Conservation (phyloP, 2,329 filamentous ascomycete genomes). For the Colletotrichum tropicicola region DNA sequence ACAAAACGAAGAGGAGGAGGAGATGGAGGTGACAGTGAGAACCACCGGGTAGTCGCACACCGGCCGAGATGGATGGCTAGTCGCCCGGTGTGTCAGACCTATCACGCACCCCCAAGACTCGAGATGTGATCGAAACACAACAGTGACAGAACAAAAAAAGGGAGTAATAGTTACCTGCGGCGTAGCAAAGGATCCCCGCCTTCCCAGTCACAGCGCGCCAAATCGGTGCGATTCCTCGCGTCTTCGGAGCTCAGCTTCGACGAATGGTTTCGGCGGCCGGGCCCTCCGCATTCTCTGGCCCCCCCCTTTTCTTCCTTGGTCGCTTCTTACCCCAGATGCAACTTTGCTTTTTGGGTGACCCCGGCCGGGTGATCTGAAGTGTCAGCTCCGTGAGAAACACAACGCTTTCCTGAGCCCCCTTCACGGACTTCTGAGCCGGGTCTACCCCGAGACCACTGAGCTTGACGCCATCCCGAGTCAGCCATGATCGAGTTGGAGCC, state of each 20-base stretch:
- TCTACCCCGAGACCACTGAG: neutral
- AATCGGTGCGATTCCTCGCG: conserved; percentile 29
- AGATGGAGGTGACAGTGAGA: neutral
- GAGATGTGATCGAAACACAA: neutral
- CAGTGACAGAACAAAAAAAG: neutral
- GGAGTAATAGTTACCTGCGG: neutral
- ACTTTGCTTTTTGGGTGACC: neutral
- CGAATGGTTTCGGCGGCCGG: conserved; percentile 4
- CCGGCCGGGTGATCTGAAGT: too few relatives aligned
- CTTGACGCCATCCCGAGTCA: conserved; percentile 15
- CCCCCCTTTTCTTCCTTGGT: neutral
- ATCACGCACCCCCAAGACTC: neutral
- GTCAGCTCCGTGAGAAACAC: neutral
- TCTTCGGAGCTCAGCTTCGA: neutral
- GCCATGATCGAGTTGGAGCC: neutral
- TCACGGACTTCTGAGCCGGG: neutral
- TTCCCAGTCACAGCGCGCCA: neutral
- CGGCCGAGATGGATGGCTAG: neutral
- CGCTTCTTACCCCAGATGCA: conserved; percentile 13
- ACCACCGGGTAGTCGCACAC: neutral
- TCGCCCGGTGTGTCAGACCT: conserved; percentile 17
- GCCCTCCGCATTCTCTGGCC: conserved; percentile 10
- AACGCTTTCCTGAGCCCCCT: neutral
- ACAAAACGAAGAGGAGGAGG: too few relatives aligned
- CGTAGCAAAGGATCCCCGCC: too few relatives aligned